A percentile compares a stretch with the other conserved stretches of the same genome.
Conservation (phyloP, 352 stramenopile species). For the Phytophthora macrochlamydospora region DNA sequence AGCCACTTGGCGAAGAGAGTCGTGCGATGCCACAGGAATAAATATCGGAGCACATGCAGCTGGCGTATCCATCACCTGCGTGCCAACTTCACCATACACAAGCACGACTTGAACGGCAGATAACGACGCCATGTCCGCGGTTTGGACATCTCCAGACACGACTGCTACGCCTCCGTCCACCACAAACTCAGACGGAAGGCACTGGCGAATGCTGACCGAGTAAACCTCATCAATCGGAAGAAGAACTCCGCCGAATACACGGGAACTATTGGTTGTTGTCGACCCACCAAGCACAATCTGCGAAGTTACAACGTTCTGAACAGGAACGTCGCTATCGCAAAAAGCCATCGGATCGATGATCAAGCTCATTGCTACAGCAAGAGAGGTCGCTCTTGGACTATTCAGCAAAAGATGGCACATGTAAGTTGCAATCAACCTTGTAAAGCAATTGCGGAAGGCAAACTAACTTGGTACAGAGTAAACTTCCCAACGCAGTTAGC, state of each 20-base stretch:
- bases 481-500: slow-evolving; percentile 13
- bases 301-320: slow-evolving; percentile 22
- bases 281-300: slow-evolving; percentile 29
- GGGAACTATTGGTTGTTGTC: slow-evolving; percentile 15
- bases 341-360: slow-evolving; percentile 20
- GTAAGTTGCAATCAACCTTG: no score
- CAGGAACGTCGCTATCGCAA: slow-evolving; percentile 1
- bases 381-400: slow-evolving; percentile 5
- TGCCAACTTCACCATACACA: slow-evolving; percentile 22
- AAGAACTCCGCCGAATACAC: slow-evolving; percentile 17
- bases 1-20: slow-evolving; percentile 19
- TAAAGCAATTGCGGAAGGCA: not conserved
- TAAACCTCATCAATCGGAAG: slow-evolving; percentile 19
- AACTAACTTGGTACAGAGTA: slow-evolving; percentile 14
- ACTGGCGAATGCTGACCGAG: not conserved
- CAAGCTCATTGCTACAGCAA: slow-evolving; percentile 14
- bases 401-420: not conserved
- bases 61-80: slow-evolving; percentile 14
- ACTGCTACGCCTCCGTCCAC: slow-evolving; percentile 15
- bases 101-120: slow-evolving; percentile 19
- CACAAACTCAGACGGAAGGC: not conserved
- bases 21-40: slow-evolving; percentile 26
- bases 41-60: slow-evolving; percentile 14
- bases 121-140: not conserved
- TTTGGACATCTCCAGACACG: slow-evolving; percentile 22